These are phyloP conservation scores for Solanum neorickii DNA, from an alignment of 257 asterid species.

Conservation along the genomic window DNA sequence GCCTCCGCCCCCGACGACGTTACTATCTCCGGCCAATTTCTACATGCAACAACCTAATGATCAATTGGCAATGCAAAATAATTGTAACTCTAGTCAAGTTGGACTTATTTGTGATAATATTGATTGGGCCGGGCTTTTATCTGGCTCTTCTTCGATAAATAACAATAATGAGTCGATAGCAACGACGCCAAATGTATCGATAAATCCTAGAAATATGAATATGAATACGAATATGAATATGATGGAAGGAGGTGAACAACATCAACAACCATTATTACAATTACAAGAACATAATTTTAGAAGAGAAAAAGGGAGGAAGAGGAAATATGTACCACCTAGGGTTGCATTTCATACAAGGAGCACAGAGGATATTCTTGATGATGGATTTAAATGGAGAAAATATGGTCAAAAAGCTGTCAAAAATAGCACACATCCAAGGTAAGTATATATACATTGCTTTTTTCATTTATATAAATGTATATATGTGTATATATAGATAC, in stretches of 20 bases:
- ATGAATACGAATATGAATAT: background rate
- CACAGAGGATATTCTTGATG: slow-evolving; percentile 83
- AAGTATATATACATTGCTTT: background rate
- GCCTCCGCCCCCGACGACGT: background rate
- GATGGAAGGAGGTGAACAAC: slow-evolving; percentile 12
- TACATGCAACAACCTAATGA: background rate
- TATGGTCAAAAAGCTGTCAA: slow-evolving; percentile 93
- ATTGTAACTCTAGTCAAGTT: slow-evolving; percentile 31
- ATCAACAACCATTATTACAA: background rate
- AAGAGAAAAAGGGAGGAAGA: slow-evolving; percentile 33
- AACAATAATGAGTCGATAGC: slow-evolving; percentile 8
- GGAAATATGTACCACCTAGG: slow-evolving; percentile 55
- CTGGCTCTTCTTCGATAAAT: background rate
- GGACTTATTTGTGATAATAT: slow-evolving; percentile 12
- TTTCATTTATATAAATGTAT: background rate
- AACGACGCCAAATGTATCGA: background rate
- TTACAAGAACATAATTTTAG: background rate
- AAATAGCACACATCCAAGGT: slow-evolving; percentile 77
- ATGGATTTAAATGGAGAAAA: slow-evolving; percentile 90
- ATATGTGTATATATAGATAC: background rate
- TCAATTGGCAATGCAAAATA: slow-evolving; percentile 13
- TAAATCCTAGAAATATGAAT: background rate
- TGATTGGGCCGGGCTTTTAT: slow-evolving; percentile 35
- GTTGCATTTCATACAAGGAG: slow-evolving; percentile 89
- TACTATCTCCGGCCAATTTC: background rate